Evolutionary conservation across 495 filamentous ascomycete genomes (phyloP).

Genomic region (Penicillium fimorum): DNA sequence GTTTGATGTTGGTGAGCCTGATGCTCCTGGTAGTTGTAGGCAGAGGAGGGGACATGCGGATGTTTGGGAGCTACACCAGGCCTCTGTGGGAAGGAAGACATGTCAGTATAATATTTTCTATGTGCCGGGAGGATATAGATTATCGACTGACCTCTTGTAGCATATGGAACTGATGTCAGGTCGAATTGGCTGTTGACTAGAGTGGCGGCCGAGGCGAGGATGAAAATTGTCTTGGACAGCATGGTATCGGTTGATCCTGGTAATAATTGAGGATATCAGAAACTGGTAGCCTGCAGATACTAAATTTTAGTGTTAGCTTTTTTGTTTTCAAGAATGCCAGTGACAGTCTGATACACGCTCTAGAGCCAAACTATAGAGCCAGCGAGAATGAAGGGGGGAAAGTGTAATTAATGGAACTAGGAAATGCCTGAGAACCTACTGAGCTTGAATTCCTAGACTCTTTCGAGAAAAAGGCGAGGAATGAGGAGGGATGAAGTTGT

Average conservation of each 20-base stretch:
- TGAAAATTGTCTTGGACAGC: conserved; percentile 29
- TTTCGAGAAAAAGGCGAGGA: conserved; percentile 9
- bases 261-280: conserved; percentile 8
- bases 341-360: not conserved
- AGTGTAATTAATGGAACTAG: not conserved
- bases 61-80: conserved; percentile 69
- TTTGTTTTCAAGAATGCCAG: not conserved
- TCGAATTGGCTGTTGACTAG: conserved; percentile 55
- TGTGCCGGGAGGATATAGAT: not conserved
- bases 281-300: not conserved
- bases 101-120: conserved; percentile 14
- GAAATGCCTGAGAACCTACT: conserved; percentile 17
- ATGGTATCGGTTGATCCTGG: conserved; percentile 18
- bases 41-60: conserved; percentile 77
- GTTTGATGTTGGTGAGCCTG: conserved; percentile 55
- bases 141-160: conserved; percentile 42
- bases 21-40: conserved; percentile 58
- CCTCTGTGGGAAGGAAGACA: conserved; percentile 37
- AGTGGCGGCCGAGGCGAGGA: conserved; percentile 31
- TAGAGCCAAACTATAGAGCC: not conserved
- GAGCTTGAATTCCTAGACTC: conserved; percentile 7
- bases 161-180: conserved; percentile 52
- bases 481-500: conserved; percentile 7
- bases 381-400: conserved; percentile 22
- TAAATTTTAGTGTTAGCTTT: conserved; percentile 1